These are phyloP conservation scores for Aspergillus piperis DNA, from an alignment of 2,329 filamentous ascomycete genomes.

Conservation along the genomic window DNA sequence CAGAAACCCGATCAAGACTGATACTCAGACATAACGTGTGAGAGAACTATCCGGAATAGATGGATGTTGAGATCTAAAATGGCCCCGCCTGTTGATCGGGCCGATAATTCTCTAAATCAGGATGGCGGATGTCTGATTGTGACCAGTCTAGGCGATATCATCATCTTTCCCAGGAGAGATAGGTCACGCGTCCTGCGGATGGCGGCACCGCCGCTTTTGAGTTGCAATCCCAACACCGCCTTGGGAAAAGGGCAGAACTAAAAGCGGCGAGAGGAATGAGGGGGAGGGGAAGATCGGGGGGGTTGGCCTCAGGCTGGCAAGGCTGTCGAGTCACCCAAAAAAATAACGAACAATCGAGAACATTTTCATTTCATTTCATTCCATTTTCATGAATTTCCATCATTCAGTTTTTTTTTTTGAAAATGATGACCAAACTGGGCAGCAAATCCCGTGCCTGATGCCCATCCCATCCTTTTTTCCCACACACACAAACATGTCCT, in stretches of 20 bases:
- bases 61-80: too few species aligned
- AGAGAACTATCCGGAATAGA: background rate
- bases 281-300: constrained; percentile 19
- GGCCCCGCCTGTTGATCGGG: background rate
- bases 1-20: background rate
- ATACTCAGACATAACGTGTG: background rate
- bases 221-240: background rate
- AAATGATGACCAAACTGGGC: constrained; percentile 14
- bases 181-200: background rate
- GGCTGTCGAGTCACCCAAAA: constrained; percentile 1
- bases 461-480: constrained; percentile 15
- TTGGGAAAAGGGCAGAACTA: background rate
- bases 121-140: too few species aligned
- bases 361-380: background rate
- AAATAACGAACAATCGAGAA: constrained; percentile 8
- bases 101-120: background rate
- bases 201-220: background rate
- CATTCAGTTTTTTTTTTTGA: too few species aligned
- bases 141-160: background rate
- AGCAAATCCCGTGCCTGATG: constrained; percentile 20
- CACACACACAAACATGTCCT: background rate
- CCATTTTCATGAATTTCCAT: background rate
- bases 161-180: background rate
- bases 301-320: constrained; percentile 12
- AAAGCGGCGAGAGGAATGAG: constrained; percentile 25